These are phyloP conservation scores for Monascus purpureus DNA, from an alignment of 495 filamentous ascomycete species.

Conservation along the genomic window DNA sequence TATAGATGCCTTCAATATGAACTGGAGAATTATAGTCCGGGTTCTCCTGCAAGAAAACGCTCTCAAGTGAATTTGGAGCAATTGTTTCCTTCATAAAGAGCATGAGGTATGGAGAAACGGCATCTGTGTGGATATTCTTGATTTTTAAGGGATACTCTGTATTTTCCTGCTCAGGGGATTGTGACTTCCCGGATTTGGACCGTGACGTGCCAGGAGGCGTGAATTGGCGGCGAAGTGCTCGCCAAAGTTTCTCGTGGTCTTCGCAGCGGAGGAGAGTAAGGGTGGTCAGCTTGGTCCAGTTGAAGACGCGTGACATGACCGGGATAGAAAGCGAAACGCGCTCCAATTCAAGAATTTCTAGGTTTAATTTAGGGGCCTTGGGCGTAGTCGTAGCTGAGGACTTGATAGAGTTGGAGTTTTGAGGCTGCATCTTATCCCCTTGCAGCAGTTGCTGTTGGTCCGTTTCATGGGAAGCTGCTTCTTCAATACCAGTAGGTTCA, in stretches of 20 bases:
- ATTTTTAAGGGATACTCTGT: constrained; percentile 57
- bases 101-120: constrained; percentile 63
- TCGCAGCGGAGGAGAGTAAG: constrained; percentile 73
- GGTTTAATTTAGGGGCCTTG: constrained; percentile 37
- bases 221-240: constrained; percentile 57
- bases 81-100: constrained; percentile 74
- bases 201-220: constrained; percentile 29
- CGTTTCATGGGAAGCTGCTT: too few species aligned
- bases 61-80: constrained; percentile 73
- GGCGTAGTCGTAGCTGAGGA: neutral
- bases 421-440: too few species aligned
- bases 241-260: constrained; percentile 71
- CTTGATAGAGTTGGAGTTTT: too few species aligned
- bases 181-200: neutral
- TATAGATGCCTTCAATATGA: constrained; percentile 61
- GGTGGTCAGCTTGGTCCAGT: constrained; percentile 66
- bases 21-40: constrained; percentile 42
- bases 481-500: too few species aligned
- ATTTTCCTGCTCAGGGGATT: neutral
- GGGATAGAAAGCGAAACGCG: constrained; percentile 60
- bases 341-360: constrained; percentile 73
- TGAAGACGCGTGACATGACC: constrained; percentile 54
- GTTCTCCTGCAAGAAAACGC: constrained; percentile 70
- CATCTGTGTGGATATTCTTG: constrained; percentile 72
- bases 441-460: too few species aligned